These are phyloP conservation scores for Chytriomyces sp. DNA, from an alignment of 192 early-diverging fungal species.

Conservation along the genomic window DNA sequence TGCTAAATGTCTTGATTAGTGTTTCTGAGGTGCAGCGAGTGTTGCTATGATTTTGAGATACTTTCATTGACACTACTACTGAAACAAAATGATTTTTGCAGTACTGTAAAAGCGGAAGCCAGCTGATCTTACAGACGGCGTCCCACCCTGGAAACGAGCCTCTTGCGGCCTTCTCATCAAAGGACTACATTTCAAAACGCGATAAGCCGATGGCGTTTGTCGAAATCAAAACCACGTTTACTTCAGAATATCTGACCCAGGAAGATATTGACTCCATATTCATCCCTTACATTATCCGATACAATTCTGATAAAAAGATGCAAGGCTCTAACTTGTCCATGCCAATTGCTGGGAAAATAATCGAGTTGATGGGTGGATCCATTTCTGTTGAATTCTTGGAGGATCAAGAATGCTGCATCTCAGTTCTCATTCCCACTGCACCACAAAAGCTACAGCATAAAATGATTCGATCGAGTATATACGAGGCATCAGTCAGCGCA, in stretches of 20 bases:
- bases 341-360: constrained; percentile 11
- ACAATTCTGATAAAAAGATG: not conserved
- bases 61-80: not conserved
- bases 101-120: not conserved
- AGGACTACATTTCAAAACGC: not conserved
- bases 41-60: not conserved
- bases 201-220: not conserved
- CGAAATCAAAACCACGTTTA: not conserved
- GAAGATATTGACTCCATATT: constrained; percentile 6
- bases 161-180: not conserved
- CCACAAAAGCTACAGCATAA: not conserved
- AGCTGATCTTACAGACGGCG: not conserved
- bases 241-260: not conserved
- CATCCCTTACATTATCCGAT: not conserved
- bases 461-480: not conserved
- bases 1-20: constrained; percentile 15
- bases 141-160: not conserved
- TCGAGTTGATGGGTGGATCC: constrained; percentile 32
- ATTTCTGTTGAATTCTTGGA: not conserved
- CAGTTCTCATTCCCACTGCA: not conserved
- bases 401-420: not conserved
- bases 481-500: not conserved
- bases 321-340: constrained; percentile 6
- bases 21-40: not conserved
- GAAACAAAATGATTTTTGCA: not conserved